A percentile compares a stretch with the other conserved stretches of the same genome.
Evolutionary conservation across 768 basidiomycete genomes (phyloP).

Genomic region (Collybia nuda): DNA sequence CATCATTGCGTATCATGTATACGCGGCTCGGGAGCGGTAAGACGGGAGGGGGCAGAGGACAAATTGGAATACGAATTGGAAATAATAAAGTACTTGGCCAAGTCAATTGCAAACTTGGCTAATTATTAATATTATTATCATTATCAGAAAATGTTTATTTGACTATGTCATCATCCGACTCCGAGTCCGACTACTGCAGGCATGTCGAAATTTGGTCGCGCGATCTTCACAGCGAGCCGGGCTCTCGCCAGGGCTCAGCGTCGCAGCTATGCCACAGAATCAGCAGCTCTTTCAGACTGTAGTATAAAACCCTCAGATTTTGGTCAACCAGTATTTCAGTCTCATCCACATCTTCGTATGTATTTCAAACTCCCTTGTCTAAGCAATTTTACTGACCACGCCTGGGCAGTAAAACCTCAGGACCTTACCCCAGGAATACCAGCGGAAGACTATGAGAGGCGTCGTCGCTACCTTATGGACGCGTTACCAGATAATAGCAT

Average conservation of each 20-base stretch:
- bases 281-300: conserved; percentile 6
- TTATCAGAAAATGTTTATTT: no score
- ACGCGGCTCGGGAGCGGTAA: no score
- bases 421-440: conserved; percentile 87
- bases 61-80: no score
- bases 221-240: conserved; percentile 9
- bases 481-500: conserved; percentile 68
- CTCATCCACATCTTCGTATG: conserved; percentile 82
- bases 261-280: conserved; percentile 19
- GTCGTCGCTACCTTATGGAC: conserved; percentile 72
- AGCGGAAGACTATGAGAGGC: conserved; percentile 69
- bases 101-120: no score
- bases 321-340: conserved; percentile 76
- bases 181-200: neutral
- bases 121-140: no score
- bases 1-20: no score
- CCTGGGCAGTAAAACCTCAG: conserved; percentile 44
- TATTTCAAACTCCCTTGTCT: conserved; percentile 7
- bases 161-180: neutral
- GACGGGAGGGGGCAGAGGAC: no score
- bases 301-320: conserved; percentile 73
- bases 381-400: neutral
- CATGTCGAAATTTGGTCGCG: neutral
- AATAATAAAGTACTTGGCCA: no score
- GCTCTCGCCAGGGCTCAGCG: conserved; percentile 1